phyloP scores from a whole-genome alignment of 2,329 filamentous ascomycete species.

The Malbranchea zuffiana region DNA sequence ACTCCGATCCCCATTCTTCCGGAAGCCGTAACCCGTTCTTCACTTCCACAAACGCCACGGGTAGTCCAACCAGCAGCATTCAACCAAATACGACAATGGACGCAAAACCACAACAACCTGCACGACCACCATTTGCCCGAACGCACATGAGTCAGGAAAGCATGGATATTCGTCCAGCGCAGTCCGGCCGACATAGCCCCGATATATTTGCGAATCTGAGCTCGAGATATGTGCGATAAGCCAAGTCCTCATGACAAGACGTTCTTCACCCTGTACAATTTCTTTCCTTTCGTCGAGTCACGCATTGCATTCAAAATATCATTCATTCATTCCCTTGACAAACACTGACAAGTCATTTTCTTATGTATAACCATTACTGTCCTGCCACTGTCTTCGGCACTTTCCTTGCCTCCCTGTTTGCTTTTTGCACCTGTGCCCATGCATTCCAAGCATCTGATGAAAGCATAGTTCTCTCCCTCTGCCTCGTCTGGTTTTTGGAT shows the following conservation, averaged over 20 bases:
- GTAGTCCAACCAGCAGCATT: conserved; percentile 6
- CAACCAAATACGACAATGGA: conserved; percentile 11
- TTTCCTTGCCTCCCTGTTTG: too few species aligned
- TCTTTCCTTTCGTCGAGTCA: conserved; percentile 4
- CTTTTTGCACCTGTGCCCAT: too few species aligned
- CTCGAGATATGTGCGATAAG: conserved; percentile 31
- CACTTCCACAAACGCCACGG: conserved; percentile 12
- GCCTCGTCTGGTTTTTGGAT: too few species aligned
- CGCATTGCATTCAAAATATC: conserved; percentile 4
- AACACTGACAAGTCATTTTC: background rate
- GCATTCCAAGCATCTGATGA: too few species aligned
- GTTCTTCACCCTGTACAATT: background rate
- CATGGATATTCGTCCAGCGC: conserved; percentile 37
- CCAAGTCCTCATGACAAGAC: background rate
- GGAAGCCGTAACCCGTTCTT: conserved; percentile 27
- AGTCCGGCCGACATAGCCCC: conserved; percentile 40
- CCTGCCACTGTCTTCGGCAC: too few species aligned
- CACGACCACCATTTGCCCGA: conserved; percentile 10
- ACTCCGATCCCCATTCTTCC: background rate
- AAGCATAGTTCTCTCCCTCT: too few species aligned
- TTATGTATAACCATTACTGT: too few species aligned
- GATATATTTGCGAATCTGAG: conserved; percentile 43
- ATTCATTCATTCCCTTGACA: background rate
- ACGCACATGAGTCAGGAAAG: conserved; percentile 40
- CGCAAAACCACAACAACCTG: conserved; percentile 1